A percentile compares a stretch with the other conserved stretches of the same genome.
Conservation (phyloP, 495 filamentous ascomycete genomes). For the Delitschia confertaspora region DNA sequence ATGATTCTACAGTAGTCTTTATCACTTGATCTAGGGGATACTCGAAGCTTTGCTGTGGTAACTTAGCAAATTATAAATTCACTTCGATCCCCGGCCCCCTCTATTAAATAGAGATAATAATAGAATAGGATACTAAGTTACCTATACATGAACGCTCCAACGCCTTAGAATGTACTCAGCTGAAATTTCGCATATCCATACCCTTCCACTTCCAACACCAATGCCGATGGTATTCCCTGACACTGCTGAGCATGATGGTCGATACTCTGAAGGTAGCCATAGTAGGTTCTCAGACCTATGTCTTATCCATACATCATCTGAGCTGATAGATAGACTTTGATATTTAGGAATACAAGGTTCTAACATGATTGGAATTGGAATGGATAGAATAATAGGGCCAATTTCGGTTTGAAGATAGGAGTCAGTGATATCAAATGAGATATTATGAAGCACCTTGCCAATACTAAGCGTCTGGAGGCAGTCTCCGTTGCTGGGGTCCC, state of each 20-base stretch:
- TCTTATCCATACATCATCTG: conserved; percentile 26
- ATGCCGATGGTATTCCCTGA: conserved; percentile 23
- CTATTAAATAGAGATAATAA: too few relatives aligned
- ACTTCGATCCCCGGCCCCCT: too few relatives aligned
- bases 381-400: conserved; percentile 7
- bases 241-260: conserved; percentile 23
- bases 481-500: neutral
- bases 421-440: conserved; percentile 8
- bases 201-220: conserved; percentile 26
- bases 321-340: conserved; percentile 21
- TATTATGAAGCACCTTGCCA: neutral
- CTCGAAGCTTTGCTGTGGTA: too few relatives aligned
- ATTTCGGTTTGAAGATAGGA: conserved; percentile 6
- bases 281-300: conserved; percentile 25
- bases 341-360: conserved; percentile 13
- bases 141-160: too few relatives aligned
- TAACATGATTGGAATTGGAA: neutral
- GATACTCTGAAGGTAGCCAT: conserved; percentile 30
- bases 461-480: conserved; percentile 3
- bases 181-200: too few relatives aligned
- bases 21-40: too few relatives aligned
- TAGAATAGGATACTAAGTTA: too few relatives aligned
- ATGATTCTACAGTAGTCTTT: too few relatives aligned
- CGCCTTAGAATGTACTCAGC: too few relatives aligned
- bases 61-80: too few relatives aligned